Percentiles rank a stretch among this genome's conserved stretches.
Conservation (phyloP, 805 yeast genomes). For the Kuraishia hungarica region DNA sequence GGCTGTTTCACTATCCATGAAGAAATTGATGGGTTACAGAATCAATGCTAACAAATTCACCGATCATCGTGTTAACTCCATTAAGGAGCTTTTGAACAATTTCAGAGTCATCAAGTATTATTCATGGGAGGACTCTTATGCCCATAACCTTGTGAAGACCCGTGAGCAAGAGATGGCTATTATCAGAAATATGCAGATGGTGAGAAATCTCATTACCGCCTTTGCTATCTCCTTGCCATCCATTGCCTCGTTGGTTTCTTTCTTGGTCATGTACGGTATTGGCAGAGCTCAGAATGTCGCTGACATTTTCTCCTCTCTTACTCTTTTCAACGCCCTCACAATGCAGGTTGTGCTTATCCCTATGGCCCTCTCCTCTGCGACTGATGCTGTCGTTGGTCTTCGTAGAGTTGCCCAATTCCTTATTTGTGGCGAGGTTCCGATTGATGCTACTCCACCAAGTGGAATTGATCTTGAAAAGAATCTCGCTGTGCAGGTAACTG, state of each 20-base stretch:
- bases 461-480: constrained; percentile 1
- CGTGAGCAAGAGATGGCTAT: constrained; percentile 55
- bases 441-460: constrained; percentile 35
- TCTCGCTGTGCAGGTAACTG: constrained; percentile 29
- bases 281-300: constrained; percentile 42
- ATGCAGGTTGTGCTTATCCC: constrained; percentile 64
- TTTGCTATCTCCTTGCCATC: constrained; percentile 60
- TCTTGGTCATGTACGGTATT: constrained; percentile 30
- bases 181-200: constrained; percentile 54
- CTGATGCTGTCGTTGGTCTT: constrained; percentile 51
- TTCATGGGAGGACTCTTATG: constrained; percentile 86
- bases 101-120: constrained; percentile 81
- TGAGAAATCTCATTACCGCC: constrained; percentile 57
- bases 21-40: constrained; percentile 46
- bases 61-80: constrained; percentile 65
- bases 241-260: constrained; percentile 60
- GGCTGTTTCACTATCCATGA: constrained; percentile 37
- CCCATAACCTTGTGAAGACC: constrained; percentile 39
- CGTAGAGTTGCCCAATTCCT: constrained; percentile 9
- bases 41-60: constrained; percentile 52
- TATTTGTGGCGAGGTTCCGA: constrained; percentile 40
- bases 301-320: constrained; percentile 58
- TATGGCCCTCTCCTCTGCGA: constrained; percentile 55
- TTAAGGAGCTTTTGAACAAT: constrained; percentile 71
- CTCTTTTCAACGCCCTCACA: constrained; percentile 56